Evolutionary conservation across 306 rosid genomes (phyloP).

Genomic region (Malus asiatica): DNA sequence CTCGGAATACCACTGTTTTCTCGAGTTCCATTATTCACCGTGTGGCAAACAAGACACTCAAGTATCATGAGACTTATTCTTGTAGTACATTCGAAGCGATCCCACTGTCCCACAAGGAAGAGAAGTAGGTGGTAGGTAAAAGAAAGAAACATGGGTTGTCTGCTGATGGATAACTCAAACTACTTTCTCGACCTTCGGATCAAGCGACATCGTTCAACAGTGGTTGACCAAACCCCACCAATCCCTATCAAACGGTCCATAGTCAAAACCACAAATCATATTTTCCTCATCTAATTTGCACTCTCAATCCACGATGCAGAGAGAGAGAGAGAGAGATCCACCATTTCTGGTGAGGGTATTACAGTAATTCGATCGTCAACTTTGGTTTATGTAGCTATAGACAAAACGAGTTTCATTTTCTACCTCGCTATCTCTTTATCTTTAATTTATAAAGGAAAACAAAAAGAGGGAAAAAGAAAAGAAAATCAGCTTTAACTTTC

Average conservation of each 20-base stretch:
- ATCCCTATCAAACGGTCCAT: slow-evolving; percentile 27
- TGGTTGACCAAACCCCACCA: slow-evolving; percentile 43
- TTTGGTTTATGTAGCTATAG: background rate
- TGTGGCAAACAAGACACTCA: background rate
- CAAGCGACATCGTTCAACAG: slow-evolving; percentile 2
- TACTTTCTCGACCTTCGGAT: slow-evolving; percentile 8
- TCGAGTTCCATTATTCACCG: too few species aligned
- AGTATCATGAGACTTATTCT: background rate
- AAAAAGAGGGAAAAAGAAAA: background rate
- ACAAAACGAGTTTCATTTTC: slow-evolving; percentile 15
- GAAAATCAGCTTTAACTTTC: slow-evolving; percentile 15
- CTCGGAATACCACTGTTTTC: too few species aligned
- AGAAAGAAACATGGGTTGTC: background rate
- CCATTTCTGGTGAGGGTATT: background rate
- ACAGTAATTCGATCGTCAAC: background rate
- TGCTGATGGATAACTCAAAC: background rate
- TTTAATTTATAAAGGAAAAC: slow-evolving; percentile 1
- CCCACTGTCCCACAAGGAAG: background rate
- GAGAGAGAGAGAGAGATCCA: background rate
- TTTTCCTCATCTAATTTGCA: background rate
- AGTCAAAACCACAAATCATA: slow-evolving; percentile 1
- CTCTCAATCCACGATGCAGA: background rate
- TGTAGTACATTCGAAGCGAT: background rate
- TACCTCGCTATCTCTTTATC: slow-evolving; percentile 9
- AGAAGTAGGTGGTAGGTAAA: background rate